phyloP scores from a whole-genome alignment of 2,329 filamentous ascomycete species.

The Akanthomyces lecanii region DNA sequence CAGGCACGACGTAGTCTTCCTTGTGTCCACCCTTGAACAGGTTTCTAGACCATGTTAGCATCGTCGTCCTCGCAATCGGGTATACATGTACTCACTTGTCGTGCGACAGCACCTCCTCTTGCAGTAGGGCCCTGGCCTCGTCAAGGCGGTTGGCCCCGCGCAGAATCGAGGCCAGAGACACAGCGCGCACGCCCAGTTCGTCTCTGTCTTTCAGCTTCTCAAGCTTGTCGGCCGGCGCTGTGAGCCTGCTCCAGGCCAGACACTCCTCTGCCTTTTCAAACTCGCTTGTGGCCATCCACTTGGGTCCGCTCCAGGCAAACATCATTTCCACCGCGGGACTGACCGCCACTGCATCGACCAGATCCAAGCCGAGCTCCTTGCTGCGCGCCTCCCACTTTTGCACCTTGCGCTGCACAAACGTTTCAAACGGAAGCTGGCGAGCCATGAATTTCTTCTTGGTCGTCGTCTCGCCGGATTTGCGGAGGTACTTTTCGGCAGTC shows the following conservation, averaged over 20 bases:
- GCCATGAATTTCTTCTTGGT: slow-evolving; percentile 91
- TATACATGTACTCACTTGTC: slow-evolving; percentile 49
- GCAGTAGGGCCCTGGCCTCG: slow-evolving; percentile 62
- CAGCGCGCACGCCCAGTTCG: slow-evolving; percentile 59
- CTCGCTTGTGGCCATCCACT: slow-evolving; percentile 67
- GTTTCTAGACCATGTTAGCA: slow-evolving; percentile 32
- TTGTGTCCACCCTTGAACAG: slow-evolving; percentile 56
- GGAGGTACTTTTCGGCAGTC: slow-evolving; percentile 65
- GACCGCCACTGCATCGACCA: slow-evolving; percentile 76
- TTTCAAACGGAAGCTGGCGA: slow-evolving; percentile 82
- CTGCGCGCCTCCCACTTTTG: slow-evolving; percentile 82
- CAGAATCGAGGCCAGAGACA: slow-evolving; percentile 63
- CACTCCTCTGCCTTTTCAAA: slow-evolving; percentile 59
- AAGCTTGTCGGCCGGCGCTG: slow-evolving; percentile 32
- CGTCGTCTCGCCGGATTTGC: slow-evolving; percentile 66
- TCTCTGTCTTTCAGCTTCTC: slow-evolving; percentile 49
- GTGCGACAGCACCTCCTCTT: slow-evolving; percentile 60
- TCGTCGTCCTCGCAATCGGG: neutral
- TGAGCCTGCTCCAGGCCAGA: slow-evolving; percentile 64
- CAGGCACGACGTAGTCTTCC: slow-evolving; percentile 69
- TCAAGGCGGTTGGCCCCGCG: slow-evolving; percentile 58
- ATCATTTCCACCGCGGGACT: slow-evolving; percentile 86
- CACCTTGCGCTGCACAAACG: slow-evolving; percentile 78
- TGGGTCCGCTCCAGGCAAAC: slow-evolving; percentile 88
- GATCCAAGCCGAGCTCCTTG: slow-evolving; percentile 58